These are phyloP conservation scores for Aspergillus tubingensis DNA, from an alignment of 2,329 filamentous ascomycete species.

Conservation along the genomic window DNA sequence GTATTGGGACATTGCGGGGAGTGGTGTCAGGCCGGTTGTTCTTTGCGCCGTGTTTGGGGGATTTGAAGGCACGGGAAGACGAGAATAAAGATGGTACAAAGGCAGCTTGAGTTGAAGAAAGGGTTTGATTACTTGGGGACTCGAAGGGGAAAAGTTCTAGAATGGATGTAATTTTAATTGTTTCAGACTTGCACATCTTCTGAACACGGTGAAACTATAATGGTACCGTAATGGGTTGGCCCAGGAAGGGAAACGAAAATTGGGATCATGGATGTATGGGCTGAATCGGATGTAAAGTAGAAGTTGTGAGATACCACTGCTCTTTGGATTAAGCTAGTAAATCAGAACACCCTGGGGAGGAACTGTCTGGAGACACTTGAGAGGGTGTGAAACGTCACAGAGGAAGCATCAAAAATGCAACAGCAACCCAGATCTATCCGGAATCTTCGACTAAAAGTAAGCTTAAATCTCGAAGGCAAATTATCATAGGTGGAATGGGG, in stretches of 20 bases:
- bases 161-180: not conserved
- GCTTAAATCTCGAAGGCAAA: not conserved
- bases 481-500: constrained; percentile 1
- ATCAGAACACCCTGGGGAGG: too few relatives aligned
- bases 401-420: not conserved
- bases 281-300: too few relatives aligned
- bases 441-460: not conserved
- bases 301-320: too few relatives aligned
- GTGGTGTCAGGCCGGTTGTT: constrained; percentile 54
- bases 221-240: too few relatives aligned
- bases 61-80: constrained; percentile 28
- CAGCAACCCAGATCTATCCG: not conserved
- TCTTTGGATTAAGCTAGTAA: too few relatives aligned
- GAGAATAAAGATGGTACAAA: constrained; percentile 19
- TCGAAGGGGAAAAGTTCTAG: not conserved
- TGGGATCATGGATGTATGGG: too few relatives aligned
- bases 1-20: constrained; percentile 51
- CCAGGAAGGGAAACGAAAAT: too few relatives aligned
- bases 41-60: constrained; percentile 56
- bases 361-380: too few relatives aligned
- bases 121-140: not conserved
- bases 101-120: constrained; percentile 15
- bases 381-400: not conserved
- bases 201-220: too few relatives aligned
- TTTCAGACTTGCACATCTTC: too few relatives aligned